A percentile compares a stretch with the other conserved stretches of the same genome.
Evolutionary conservation across 345 rosid genomes (phyloP).

Genomic region (Nephelium lappaceum): DNA sequence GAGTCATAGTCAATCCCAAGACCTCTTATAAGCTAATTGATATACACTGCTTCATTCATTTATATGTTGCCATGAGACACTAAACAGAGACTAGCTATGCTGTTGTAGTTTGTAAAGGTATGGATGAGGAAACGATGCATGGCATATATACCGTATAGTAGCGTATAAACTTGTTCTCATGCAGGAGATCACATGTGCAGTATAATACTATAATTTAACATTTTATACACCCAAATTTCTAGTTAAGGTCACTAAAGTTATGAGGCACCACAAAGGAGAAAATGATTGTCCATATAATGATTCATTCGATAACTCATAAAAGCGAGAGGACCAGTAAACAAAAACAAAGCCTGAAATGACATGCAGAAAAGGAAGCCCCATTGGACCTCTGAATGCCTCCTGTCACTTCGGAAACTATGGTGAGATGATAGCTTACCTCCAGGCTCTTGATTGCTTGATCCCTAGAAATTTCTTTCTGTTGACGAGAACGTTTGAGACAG

Average conservation of each 20-base stretch:
- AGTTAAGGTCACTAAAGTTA: neutral
- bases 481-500: constrained; percentile 76
- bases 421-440: constrained; percentile 54
- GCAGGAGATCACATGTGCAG: neutral
- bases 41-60: neutral
- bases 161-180: neutral
- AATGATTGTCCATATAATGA: neutral
- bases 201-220: neutral
- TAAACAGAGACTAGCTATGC: neutral
- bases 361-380: constrained; percentile 1
- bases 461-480: constrained; percentile 66
- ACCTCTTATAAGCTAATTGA: neutral
- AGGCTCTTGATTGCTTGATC: constrained; percentile 83
- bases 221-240: neutral
- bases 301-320: neutral
- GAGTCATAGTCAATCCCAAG: neutral
- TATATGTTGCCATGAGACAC: neutral
- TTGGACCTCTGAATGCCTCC: neutral
- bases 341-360: neutral
- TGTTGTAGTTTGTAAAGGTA: neutral
- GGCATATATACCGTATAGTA: neutral
- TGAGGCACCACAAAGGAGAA: neutral
- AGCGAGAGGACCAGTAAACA: neutral
- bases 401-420: constrained; percentile 7
- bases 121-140: neutral